Conservation (phyloP, 2,329 filamentous ascomycete species). For the Exophiala sp. region DNA sequence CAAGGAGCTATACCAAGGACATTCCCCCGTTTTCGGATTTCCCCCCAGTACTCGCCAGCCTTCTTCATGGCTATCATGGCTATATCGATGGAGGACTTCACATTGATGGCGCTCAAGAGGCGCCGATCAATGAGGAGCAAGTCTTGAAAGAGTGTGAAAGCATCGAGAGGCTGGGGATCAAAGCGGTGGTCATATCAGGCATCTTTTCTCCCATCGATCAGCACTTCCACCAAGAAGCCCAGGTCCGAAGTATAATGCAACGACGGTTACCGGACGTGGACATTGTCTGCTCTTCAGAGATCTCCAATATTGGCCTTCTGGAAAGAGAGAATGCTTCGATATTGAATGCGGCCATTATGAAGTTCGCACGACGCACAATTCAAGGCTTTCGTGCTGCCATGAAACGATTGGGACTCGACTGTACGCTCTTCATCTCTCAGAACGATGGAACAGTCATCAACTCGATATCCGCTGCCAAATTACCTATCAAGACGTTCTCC, state of each 20-base stretch:
- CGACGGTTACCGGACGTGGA: conserved; percentile 35
- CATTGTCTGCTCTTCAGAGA: conserved; percentile 44
- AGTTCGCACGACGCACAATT: conserved; percentile 57
- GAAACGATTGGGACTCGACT: conserved; percentile 47
- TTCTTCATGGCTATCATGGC: conserved; percentile 47
- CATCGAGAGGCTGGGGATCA: conserved; percentile 39
- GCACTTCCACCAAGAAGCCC: conserved; percentile 41
- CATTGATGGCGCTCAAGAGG: conserved; percentile 42
- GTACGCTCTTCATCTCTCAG: conserved; percentile 59
- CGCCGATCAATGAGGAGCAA: conserved; percentile 44
- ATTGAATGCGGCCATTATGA: conserved; percentile 61
- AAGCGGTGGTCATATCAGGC: conserved; percentile 42
- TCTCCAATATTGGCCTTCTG: conserved; percentile 45
- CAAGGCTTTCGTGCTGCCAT: conserved; percentile 55
- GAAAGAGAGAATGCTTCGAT: conserved; percentile 65
- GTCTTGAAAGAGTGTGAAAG: conserved; percentile 46
- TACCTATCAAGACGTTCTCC: conserved; percentile 62
- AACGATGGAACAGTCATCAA: conserved; percentile 62
- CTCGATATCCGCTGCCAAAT: conserved; percentile 47
- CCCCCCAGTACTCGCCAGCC: conserved; percentile 40
- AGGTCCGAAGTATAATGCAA: conserved; percentile 38
- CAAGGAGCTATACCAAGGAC: conserved; percentile 47
- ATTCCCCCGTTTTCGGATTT: conserved; percentile 51
- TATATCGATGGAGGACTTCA: conserved; percentile 50
- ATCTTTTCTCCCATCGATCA: conserved; percentile 48